Conservation (phyloP, 1,139 yeast species). For the Yamadazyma triangularis region DNA sequence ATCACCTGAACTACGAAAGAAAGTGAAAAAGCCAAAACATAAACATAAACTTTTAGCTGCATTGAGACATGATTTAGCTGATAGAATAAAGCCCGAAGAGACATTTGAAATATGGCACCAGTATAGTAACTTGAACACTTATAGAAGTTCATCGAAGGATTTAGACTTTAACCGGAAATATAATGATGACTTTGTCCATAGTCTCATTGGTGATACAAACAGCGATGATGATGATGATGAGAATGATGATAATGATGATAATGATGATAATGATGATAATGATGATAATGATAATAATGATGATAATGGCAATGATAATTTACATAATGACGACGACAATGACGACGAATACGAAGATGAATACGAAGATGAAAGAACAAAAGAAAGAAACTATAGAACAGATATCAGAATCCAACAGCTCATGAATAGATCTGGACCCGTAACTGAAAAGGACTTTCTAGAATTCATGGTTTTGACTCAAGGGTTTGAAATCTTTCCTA, state of each 20-base stretch:
- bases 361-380: too few species aligned
- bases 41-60: background rate
- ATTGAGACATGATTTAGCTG: slow-evolving; percentile 5
- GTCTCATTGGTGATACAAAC: too few species aligned
- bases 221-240: too few species aligned
- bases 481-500: slow-evolving; percentile 32
- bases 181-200: slow-evolving; percentile 1
- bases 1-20: background rate
- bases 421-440: slow-evolving; percentile 17
- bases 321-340: slow-evolving; percentile 2
- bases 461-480: slow-evolving; percentile 19
- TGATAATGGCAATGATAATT: background rate
- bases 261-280: too few species aligned
- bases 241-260: too few species aligned
- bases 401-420: slow-evolving; percentile 13
- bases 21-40: background rate
- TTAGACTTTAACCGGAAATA: slow-evolving; percentile 7
- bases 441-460: slow-evolving; percentile 14
- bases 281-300: background rate
- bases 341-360: too few species aligned
- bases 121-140: slow-evolving; percentile 10
- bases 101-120: slow-evolving; percentile 37
- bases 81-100: slow-evolving; percentile 20
- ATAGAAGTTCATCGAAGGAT: slow-evolving; percentile 8
- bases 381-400: too few species aligned